Evolutionary conservation across 1,284 basidiomycete species (phyloP).

Genomic region (Cryptococcus sp.): DNA sequence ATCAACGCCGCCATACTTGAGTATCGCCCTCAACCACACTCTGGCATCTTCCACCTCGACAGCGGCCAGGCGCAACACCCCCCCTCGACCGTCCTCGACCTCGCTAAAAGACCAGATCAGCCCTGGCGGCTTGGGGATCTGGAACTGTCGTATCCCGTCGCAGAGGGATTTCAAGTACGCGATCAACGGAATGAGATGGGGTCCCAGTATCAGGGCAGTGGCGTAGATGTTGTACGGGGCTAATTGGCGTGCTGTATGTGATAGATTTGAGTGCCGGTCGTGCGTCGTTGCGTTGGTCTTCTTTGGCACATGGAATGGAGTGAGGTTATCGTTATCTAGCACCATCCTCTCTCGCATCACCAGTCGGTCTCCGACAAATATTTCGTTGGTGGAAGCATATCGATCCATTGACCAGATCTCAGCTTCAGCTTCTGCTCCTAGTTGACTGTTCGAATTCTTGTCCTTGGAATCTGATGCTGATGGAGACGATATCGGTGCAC

Average conservation of each 20-base stretch:
- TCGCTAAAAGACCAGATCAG: slow-evolving; percentile 49
- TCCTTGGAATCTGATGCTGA: too few relatives aligned
- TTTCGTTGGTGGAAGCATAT: slow-evolving; percentile 84
- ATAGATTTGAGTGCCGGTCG: not conserved
- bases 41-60: slow-evolving; percentile 48
- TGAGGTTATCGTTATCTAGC: slow-evolving; percentile 62
- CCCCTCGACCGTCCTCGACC: slow-evolving; percentile 30
- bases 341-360: slow-evolving; percentile 75
- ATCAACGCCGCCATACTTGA: slow-evolving; percentile 36
- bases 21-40: slow-evolving; percentile 41
- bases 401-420: slow-evolving; percentile 87
- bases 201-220: slow-evolving; percentile 49
- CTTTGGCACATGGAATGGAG: slow-evolving; percentile 51
- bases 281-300: not conserved
- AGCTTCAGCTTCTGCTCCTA: slow-evolving; percentile 30
- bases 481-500: not conserved
- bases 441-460: not conserved
- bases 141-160: slow-evolving; percentile 40
- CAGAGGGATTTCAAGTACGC: slow-evolving; percentile 25
- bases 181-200: slow-evolving; percentile 32
- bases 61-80: slow-evolving; percentile 47
- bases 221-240: slow-evolving; percentile 52
- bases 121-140: slow-evolving; percentile 32
- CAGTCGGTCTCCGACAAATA: slow-evolving; percentile 65
- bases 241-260: slow-evolving; percentile 27